Conservation (phyloP, 768 basidiomycete genomes). For the Suillus lakei region DNA sequence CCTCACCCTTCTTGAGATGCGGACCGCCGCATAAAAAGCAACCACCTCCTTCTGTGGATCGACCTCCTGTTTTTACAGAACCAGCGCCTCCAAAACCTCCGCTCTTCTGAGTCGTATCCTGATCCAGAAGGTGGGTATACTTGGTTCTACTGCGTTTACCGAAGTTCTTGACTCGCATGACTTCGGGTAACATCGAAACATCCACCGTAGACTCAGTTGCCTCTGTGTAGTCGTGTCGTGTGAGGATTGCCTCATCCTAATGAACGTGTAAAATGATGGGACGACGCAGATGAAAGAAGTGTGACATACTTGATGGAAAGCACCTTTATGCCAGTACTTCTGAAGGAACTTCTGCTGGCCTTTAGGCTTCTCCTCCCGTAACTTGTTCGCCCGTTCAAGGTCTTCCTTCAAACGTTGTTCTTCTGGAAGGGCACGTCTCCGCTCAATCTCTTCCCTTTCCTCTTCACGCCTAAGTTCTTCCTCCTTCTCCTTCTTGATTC, state of each 20-base stretch:
- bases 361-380: constrained; percentile 87
- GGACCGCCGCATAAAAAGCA: constrained; percentile 96
- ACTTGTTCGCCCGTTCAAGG: constrained; percentile 80
- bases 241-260: constrained; percentile 88
- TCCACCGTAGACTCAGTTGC: constrained; percentile 90
- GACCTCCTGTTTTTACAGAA: constrained; percentile 59
- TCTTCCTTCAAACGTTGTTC: constrained; percentile 93
- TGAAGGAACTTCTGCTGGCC: constrained; percentile 93
- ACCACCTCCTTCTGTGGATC: constrained; percentile 60
- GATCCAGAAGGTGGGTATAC: constrained; percentile 94
- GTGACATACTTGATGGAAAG: constrained; percentile 86
- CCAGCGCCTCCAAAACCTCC: constrained; percentile 72
- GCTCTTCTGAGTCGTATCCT: constrained; percentile 77
- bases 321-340: constrained; percentile 99
- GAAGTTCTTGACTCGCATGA: constrained; percentile 97
- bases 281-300: constrained; percentile 11
- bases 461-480: constrained; percentile 79
- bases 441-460: constrained; percentile 90
- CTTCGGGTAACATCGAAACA: constrained; percentile 85
- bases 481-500: constrained; percentile 94
- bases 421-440: constrained; percentile 90
- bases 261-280: constrained; percentile 22
- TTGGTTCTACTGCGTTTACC: constrained; percentile 92
- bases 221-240: constrained; percentile 84
- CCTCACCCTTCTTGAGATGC: constrained; percentile 86